These are phyloP conservation scores for Trichoderma koningii DNA, from an alignment of 2,329 filamentous ascomycete species.

Conservation along the genomic window DNA sequence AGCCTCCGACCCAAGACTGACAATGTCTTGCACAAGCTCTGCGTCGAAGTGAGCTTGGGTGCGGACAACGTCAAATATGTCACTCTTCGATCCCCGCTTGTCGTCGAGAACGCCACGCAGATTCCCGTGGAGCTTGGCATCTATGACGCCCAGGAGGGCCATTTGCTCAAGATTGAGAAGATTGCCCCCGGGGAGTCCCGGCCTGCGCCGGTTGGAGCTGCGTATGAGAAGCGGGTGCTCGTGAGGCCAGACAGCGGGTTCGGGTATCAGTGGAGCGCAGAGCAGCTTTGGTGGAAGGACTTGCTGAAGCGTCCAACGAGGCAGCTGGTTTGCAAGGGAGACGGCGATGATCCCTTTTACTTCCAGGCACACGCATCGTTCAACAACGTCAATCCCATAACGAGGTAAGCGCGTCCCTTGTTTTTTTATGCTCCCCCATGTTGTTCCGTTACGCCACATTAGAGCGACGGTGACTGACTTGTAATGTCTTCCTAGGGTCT, in stretches of 20 bases:
- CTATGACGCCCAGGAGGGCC: slow-evolving; percentile 81
- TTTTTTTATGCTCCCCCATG: not conserved
- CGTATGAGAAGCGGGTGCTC: slow-evolving; percentile 83
- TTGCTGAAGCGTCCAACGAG: slow-evolving; percentile 80
- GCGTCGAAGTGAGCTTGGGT: slow-evolving; percentile 91
- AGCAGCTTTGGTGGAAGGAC: slow-evolving; percentile 90
- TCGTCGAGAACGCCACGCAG: slow-evolving; percentile 95
- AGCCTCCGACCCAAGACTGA: slow-evolving; percentile 85
- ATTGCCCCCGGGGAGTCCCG: slow-evolving; percentile 88
- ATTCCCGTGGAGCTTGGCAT: slow-evolving; percentile 93
- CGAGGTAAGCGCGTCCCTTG: slow-evolving; percentile 55
- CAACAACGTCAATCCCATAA: slow-evolving; percentile 80
- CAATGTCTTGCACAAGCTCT: slow-evolving; percentile 79
- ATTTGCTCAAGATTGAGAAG: slow-evolving; percentile 96
- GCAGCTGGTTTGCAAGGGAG: slow-evolving; percentile 85
- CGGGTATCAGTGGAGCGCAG: slow-evolving; percentile 91
- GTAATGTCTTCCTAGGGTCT: slow-evolving; percentile 55
- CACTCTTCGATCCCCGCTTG: slow-evolving; percentile 85
- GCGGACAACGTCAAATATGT: slow-evolving; percentile 97
- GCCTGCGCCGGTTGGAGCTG: slow-evolving; percentile 88
- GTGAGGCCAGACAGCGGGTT: slow-evolving; percentile 93
- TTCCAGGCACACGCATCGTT: slow-evolving; percentile 91
- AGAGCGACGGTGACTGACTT: not conserved
- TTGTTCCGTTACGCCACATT: not conserved
- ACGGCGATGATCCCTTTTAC: slow-evolving; percentile 88